Evolutionary conservation across 768 basidiomycete species (phyloP), one percentile per base, ranked within the genome.

Genomic region (Boletus vinaceobasis): DNA sequence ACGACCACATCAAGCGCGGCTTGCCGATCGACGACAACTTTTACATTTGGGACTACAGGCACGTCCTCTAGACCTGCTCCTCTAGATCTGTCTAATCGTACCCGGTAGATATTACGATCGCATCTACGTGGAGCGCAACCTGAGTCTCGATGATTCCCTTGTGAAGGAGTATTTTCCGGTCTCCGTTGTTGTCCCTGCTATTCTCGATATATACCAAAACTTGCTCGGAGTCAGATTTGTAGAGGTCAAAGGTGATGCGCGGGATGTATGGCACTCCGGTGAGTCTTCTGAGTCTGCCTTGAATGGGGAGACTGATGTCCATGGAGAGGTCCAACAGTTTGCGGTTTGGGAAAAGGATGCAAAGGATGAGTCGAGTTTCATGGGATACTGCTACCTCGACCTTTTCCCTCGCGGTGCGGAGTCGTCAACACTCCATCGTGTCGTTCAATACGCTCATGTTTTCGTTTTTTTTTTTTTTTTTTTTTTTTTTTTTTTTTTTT

Each of bases 121-220:
- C 32, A 57, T 71, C 42, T 88, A 75, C 63, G 74, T 86, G 50
- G 87, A 93, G 70, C 75, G 80, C 62, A 77, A 78, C 21, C 75
- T 93, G 27, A 75, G 79, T 35, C 78, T 92, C 33, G 90, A 93
- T 57, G 88, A 93, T 60, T 80, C 80, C 58, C 74, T 86, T 13
- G 84, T 94, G 59, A 93, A 93, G 71, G 87, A 93, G 67, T 91
- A 93, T 69, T 93, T 95, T 80, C 90, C 91, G 0, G 93, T 93
- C 3, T 77, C 83, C 3, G 81, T 86, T 17, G 90, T 95, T 40
- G 87, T 95, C 11, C 88, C 90, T 7, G 78, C 86, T 4, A 90
- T 95, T 62, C 77, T 95, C 44, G 75, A 81, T 14, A 90, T 94
- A 64, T 95, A 94, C 70, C 89, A 93, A 69, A 83, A 84, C 52